phyloP scores from a whole-genome alignment of 257 asterid species.

The Craterostigma plantagineum region DNA sequence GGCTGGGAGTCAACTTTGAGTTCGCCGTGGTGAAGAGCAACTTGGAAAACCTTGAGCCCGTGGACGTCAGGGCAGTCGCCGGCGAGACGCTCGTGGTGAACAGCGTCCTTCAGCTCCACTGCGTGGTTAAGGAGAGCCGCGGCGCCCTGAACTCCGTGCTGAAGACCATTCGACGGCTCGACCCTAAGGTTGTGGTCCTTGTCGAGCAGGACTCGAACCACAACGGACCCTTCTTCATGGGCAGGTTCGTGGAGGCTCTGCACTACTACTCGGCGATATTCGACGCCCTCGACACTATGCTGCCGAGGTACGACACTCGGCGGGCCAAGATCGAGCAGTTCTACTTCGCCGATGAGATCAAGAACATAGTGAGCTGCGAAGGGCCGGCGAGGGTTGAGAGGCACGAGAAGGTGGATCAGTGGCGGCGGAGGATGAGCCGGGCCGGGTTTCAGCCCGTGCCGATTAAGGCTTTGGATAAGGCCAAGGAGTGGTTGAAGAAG shows the following conservation, averaged over 20 bases:
- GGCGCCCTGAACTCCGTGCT: too few relatives aligned
- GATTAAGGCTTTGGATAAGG: slow-evolving; percentile 41
- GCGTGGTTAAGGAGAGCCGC: background rate
- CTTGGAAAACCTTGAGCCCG: too few relatives aligned
- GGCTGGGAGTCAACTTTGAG: too few relatives aligned
- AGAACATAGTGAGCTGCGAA: slow-evolving; percentile 8
- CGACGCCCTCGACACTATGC: slow-evolving; percentile 8
- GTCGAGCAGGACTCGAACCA: too few relatives aligned
- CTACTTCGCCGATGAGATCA: slow-evolving; percentile 72
- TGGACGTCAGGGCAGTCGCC: too few relatives aligned
- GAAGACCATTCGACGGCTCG: too few relatives aligned
- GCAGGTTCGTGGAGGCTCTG: slow-evolving; percentile 25
- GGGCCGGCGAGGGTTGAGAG: too few relatives aligned
- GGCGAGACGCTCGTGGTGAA: too few relatives aligned
- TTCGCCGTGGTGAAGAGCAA: too few relatives aligned
- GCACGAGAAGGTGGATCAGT: slow-evolving; percentile 4
- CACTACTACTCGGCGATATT: too few relatives aligned
- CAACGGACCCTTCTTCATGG: slow-evolving; percentile 10
- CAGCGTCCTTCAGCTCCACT: too few relatives aligned
- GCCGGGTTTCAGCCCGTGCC: slow-evolving; percentile 61
- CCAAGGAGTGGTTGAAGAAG: slow-evolving; percentile 48
- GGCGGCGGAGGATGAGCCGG: slow-evolving; percentile 85
- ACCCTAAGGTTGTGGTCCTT: too few relatives aligned
- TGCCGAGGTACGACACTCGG: slow-evolving; percentile 12
- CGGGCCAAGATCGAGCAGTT: slow-evolving; percentile 75